Conservation (phyloP, 495 filamentous ascomycete genomes). For the Venustampulla echinocandica region DNA sequence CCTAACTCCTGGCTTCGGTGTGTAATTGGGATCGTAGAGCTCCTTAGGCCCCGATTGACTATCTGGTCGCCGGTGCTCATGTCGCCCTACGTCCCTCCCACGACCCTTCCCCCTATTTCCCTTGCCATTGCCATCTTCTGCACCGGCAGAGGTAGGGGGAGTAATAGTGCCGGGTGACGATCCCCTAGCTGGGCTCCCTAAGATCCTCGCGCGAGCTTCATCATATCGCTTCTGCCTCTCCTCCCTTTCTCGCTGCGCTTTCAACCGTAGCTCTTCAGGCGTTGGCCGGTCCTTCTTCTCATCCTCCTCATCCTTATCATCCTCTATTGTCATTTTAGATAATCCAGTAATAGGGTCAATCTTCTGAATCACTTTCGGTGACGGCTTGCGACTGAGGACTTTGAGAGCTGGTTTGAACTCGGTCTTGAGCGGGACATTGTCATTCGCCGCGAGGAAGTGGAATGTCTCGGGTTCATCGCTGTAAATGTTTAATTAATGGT, state of each 20-base stretch:
- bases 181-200: slow-evolving; percentile 50
- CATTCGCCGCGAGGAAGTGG: slow-evolving; percentile 61
- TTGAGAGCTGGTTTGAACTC: slow-evolving; percentile 80
- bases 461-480: slow-evolving; percentile 56
- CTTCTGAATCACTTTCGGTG: slow-evolving; percentile 36
- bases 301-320: slow-evolving; percentile 60
- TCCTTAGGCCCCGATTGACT: slow-evolving; percentile 17
- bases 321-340: slow-evolving; percentile 29
- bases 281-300: slow-evolving; percentile 50
- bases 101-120: slow-evolving; percentile 21
- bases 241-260: slow-evolving; percentile 66
- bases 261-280: slow-evolving; percentile 60
- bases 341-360: slow-evolving; percentile 48
- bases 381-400: slow-evolving; percentile 74
- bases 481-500: slow-evolving; percentile 19
- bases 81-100: slow-evolving; percentile 6
- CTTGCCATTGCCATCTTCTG: slow-evolving; percentile 32
- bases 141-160: slow-evolving; percentile 51
- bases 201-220: slow-evolving; percentile 74
- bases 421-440: slow-evolving; percentile 60
- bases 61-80: slow-evolving; percentile 19
- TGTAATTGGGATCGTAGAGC: slow-evolving; percentile 64
- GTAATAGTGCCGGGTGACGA: slow-evolving; percentile 55
- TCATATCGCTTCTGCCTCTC: slow-evolving; percentile 86
- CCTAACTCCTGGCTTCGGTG: slow-evolving; percentile 50